Percentiles rank a stretch among this genome's conserved stretches.
Evolutionary conservation across 148 eudicot genomes (phyloP).

Genomic region (Polygonum aviculare): DNA sequence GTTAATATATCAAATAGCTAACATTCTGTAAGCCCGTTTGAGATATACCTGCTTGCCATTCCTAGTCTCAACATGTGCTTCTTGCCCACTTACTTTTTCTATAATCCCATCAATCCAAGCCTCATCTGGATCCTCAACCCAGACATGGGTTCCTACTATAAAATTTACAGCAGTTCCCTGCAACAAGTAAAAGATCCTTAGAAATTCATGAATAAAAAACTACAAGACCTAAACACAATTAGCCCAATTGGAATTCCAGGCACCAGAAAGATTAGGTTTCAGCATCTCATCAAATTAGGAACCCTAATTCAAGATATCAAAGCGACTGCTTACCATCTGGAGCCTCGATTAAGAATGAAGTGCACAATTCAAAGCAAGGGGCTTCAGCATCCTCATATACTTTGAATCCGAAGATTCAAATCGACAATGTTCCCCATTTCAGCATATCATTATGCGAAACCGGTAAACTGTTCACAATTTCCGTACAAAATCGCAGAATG

Average conservation of each 20-base stretch:
- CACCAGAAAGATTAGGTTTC: neutral
- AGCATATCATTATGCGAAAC: neutral
- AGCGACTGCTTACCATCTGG: slow-evolving; percentile 2
- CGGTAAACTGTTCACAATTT: neutral
- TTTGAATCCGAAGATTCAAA: neutral
- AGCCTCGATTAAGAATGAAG: neutral
- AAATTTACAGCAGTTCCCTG: slow-evolving; percentile 89
- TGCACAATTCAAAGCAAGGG: neutral
- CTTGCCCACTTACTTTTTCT: slow-evolving; percentile 43
- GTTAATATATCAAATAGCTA: neutral
- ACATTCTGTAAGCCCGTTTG: neutral
- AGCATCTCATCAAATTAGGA: neutral
- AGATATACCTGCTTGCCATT: slow-evolving; percentile 56
- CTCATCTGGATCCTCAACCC: slow-evolving; percentile 60
- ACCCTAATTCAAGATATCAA: neutral
- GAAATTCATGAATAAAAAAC: neutral
- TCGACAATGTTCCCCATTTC: neutral
- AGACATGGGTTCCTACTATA: slow-evolving; percentile 77
- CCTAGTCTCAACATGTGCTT: slow-evolving; percentile 53
- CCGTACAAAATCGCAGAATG: neutral
- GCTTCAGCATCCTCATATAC: neutral
- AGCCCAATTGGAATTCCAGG: no score
- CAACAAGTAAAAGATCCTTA: slow-evolving; percentile 10
- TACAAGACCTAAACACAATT: neutral
- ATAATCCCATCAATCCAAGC: slow-evolving; percentile 86